Evolutionary conservation across 306 rosid species (phyloP).

Genomic region (Lathyrus tuberosus): DNA sequence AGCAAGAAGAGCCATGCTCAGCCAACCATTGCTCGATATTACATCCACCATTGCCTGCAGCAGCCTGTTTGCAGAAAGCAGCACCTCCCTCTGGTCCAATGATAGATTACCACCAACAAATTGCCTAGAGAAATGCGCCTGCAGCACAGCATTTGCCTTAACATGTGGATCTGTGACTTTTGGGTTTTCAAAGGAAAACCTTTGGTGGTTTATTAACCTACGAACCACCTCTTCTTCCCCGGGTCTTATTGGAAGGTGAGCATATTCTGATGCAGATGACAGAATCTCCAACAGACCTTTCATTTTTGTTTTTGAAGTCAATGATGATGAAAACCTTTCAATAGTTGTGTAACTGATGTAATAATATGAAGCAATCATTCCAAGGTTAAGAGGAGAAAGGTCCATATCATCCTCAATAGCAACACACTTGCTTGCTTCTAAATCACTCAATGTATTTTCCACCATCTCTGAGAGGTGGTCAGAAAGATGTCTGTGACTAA

Average conservation of each 20-base stretch:
- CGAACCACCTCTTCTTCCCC: constrained; percentile 91
- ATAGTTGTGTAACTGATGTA: constrained; percentile 87
- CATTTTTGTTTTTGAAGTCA: constrained; percentile 87
- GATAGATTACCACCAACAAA: constrained; percentile 75
- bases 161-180: constrained; percentile 83
- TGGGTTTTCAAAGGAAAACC: constrained; percentile 84
- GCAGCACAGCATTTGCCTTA: constrained; percentile 85
- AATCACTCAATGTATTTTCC: constrained; percentile 76
- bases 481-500: constrained; percentile 89
- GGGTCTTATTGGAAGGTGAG: constrained; percentile 82
- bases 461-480: constrained; percentile 93
- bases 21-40: constrained; percentile 92
- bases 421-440: constrained; percentile 85
- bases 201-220: constrained; percentile 87
- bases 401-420: constrained; percentile 81
- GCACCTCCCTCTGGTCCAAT: constrained; percentile 84
- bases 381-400: constrained; percentile 85
- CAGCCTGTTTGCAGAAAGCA: constrained; percentile 80
- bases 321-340: constrained; percentile 80
- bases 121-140: constrained; percentile 93
- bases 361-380: constrained; percentile 89
- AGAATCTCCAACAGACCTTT: constrained; percentile 86
- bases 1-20: constrained; percentile 74
- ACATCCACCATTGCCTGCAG: constrained; percentile 99
- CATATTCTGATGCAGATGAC: constrained; percentile 87